phyloP scores from a whole-genome alignment of 345 rosid genomes.

The Brassica incana region DNA sequence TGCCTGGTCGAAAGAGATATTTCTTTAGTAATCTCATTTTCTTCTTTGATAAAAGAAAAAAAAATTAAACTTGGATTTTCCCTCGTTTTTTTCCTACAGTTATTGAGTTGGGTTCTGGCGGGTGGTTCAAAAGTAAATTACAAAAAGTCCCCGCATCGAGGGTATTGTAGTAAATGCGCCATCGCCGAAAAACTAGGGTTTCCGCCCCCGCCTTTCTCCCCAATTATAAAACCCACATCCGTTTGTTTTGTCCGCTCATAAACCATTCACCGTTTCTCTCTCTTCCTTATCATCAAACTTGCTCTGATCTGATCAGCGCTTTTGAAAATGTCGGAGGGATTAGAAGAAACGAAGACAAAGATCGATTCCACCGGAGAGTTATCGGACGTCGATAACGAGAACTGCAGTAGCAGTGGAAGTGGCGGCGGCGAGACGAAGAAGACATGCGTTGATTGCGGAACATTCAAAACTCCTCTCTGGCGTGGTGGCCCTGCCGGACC shows the following conservation, averaged over 20 bases:
- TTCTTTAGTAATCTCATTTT: background rate
- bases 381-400: slow-evolving; percentile 44
- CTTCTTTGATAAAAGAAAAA: background rate
- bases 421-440: slow-evolving; percentile 52
- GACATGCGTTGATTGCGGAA: slow-evolving; percentile 88
- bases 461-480: slow-evolving; percentile 93
- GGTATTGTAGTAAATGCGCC: slow-evolving; percentile 26
- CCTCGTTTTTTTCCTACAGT: background rate
- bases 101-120: slow-evolving; percentile 34
- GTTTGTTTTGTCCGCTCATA: slow-evolving; percentile 25
- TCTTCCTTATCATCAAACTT: slow-evolving; percentile 4
- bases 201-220: slow-evolving; percentile 35
- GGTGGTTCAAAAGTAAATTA: slow-evolving; percentile 30
- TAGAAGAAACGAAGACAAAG: slow-evolving; percentile 39
- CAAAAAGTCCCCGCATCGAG: slow-evolving; percentile 14
- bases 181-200: slow-evolving; percentile 44
- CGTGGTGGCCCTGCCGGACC: slow-evolving; percentile 99
- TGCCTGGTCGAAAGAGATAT: background rate
- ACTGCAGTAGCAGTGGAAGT: slow-evolving; percentile 36
- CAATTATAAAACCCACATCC: slow-evolving; percentile 33
- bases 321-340: slow-evolving; percentile 43
- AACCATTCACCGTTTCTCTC: background rate
- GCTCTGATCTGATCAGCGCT: background rate
- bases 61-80: background rate
- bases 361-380: slow-evolving; percentile 31